Conservation (phyloP, 2,329 filamentous ascomycete genomes). For the Bipolaris gigantea region DNA sequence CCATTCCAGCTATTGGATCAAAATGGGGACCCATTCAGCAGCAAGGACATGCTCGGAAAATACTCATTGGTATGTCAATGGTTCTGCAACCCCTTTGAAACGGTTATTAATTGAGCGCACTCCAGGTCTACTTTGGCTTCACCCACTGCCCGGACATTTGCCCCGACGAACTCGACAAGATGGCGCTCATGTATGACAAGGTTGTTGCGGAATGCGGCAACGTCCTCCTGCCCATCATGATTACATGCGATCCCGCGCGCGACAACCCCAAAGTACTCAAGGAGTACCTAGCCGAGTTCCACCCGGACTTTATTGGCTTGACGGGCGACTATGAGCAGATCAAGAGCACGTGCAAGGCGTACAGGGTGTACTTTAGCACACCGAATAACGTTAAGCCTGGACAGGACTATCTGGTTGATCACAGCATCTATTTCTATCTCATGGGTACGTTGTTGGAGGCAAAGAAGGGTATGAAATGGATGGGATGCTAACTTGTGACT, state of each 20-base stretch:
- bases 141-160: conserved; percentile 98
- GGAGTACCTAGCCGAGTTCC: conserved; percentile 88
- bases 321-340: conserved; percentile 94
- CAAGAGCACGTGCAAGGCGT: conserved; percentile 91
- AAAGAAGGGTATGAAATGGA: fast-evolving
- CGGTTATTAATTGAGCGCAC: conserved; percentile 5
- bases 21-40: conserved; percentile 74
- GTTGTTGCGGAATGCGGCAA: conserved; percentile 54
- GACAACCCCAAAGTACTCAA: conserved; percentile 85
- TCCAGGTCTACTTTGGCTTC: conserved; percentile 94
- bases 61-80: conserved; percentile 68
- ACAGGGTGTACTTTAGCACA: conserved; percentile 96
- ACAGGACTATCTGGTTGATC: conserved; percentile 96
- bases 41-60: conserved; percentile 80
- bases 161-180: conserved; percentile 98
- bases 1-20: conserved; percentile 81
- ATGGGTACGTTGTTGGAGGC: conserved; percentile 65
- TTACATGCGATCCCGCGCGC: conserved; percentile 91
- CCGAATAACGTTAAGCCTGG: conserved; percentile 85
- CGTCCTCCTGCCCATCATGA: conserved; percentile 77
- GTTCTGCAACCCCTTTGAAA: not conserved
- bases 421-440: conserved; percentile 99
- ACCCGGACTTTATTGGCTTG: conserved; percentile 79
- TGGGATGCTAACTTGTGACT: conserved; percentile 22
- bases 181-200: conserved; percentile 89